Evolutionary conservation across 768 basidiomycete genomes (phyloP).

Genomic region (Piloderma croceum): DNA sequence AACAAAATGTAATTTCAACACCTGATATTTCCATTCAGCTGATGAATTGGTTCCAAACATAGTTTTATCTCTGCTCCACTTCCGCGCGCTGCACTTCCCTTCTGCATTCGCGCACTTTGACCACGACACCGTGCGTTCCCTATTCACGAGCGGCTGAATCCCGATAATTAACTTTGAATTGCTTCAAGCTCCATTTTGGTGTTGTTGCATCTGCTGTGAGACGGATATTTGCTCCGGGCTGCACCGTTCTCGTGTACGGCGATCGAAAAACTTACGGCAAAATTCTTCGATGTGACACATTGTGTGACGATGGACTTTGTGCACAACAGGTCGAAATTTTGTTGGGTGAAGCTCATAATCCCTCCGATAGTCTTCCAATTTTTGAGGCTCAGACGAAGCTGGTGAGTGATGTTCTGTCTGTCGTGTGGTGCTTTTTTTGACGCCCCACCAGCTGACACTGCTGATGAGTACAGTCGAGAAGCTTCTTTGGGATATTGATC

Average conservation of each 20-base stretch:
- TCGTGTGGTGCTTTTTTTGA: no score
- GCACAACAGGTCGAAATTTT: neutral
- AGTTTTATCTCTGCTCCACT: slow-evolving; percentile 2
- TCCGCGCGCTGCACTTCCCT: neutral
- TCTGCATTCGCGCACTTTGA: slow-evolving; percentile 3
- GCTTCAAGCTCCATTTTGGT: neutral
- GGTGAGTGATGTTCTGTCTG: neutral
- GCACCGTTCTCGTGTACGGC: slow-evolving; percentile 1
- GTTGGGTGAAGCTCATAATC: neutral
- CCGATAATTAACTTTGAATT: neutral
- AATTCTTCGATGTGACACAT: neutral
- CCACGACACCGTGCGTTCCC: neutral
- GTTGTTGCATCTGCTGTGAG: neutral
- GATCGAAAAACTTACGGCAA: slow-evolving; percentile 3
- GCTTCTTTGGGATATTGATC: neutral
- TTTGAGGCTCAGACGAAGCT: slow-evolving; percentile 3
- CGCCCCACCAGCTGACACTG: neutral
- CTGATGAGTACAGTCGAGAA: neutral
- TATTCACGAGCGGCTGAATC: neutral
- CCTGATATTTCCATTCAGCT: neutral
- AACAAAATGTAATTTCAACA: neutral
- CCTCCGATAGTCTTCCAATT: neutral
- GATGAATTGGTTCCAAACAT: neutral
- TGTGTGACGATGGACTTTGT: neutral
- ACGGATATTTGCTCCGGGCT: neutral